Evolutionary conservation across 2,329 filamentous ascomycete genomes (phyloP), one percentile per base, ranked within the genome.

Genomic region (Mollisia scopiformis): DNA sequence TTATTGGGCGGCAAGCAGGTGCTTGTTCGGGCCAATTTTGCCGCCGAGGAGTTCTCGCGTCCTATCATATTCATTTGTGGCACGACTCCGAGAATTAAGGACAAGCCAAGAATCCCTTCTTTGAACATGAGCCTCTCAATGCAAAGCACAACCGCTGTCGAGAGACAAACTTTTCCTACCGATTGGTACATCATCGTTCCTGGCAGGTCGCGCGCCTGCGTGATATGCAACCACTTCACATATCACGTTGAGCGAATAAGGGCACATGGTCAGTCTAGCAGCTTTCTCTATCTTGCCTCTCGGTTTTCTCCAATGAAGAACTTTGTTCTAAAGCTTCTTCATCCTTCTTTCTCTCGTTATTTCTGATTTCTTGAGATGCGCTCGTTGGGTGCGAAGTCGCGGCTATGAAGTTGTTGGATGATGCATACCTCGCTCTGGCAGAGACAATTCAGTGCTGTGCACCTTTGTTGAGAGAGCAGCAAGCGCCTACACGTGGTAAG

Each of bases 381-480:
- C 33, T 57, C 62, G 62, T 63, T 65, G 64, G 66, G 63, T 65
- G 70, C 68, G 68, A 66, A 67, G 62, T 68, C 57, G 66, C 61
- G 61, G 68, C 52, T 59, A 73, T 74, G 71, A 69, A 66, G 55
- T 58, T 67, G 57, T 70, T 73, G 66, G 69, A 71, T 60, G 70
- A 71, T 64, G 69, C 68, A 31, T 72, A 73, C 60, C 66, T 56
- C 59, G 54, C 62, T 62, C 73, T 69, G 68, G 63, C 72, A 49
- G 59, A 56, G 27, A 68, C 69, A 30, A 55, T 67, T 8, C 57
- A 71, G 54, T 70, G 59, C 59, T 74, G 72, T 54, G 72, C 71
- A 61, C 64, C 63, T n/a, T n/a, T n/a, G 21, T 59, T 68, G 39
- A 46, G 56, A 49, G 58, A 55, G 39, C 56, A 67, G 39, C 55